Percentiles rank a stretch among this genome's conserved stretches.
Evolutionary conservation across 1,139 yeast species (phyloP).

Genomic region (Blastobotrys proliferans): DNA sequence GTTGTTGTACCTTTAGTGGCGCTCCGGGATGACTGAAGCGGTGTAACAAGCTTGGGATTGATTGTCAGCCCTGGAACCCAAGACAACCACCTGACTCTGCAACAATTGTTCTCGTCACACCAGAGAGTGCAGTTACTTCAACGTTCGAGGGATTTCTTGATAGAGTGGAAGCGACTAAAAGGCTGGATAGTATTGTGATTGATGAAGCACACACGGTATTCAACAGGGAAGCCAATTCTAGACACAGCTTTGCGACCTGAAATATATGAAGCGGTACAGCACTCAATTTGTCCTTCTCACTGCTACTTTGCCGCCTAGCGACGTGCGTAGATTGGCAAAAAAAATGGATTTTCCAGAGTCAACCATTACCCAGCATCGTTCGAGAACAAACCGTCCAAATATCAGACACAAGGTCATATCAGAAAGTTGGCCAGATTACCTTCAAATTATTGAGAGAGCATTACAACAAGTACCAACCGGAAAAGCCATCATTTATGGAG

Average conservation of each 20-base stretch:
- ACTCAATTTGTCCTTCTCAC: neutral
- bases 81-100: neutral
- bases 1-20: conserved; percentile 3
- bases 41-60: neutral
- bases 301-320: conserved; percentile 2
- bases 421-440: neutral
- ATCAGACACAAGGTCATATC: neutral
- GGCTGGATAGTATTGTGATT: neutral
- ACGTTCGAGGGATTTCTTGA: neutral
- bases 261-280: neutral
- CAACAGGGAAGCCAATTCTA: neutral
- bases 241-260: neutral
- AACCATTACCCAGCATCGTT: neutral
- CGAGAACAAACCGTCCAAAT: neutral
- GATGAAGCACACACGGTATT: neutral
- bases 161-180: too few species aligned
- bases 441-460: too few species aligned
- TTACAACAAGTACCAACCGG: too few species aligned
- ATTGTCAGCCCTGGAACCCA: neutral
- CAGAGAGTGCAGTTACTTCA: neutral
- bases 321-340: too few species aligned
- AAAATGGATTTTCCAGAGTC: too few species aligned
- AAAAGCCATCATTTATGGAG: too few species aligned
- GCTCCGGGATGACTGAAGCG: neutral
- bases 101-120: neutral